Conservation (phyloP, 2,329 filamentous ascomycete genomes). For the Bisporella sp. region DNA sequence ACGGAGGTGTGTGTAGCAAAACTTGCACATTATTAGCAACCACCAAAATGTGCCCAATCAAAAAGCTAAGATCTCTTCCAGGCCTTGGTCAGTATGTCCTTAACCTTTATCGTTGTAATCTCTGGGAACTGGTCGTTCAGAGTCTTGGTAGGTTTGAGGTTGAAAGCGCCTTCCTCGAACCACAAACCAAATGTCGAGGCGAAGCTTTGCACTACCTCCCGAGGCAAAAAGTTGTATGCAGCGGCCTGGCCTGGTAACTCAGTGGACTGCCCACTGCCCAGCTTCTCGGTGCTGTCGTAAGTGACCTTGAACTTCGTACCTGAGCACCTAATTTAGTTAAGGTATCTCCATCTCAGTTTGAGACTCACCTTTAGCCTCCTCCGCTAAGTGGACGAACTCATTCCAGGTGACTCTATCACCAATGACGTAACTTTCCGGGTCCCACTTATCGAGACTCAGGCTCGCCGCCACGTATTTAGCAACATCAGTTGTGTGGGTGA, state of each 20-base stretch:
- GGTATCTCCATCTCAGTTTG: background rate
- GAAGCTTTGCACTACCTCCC: slow-evolving; percentile 18
- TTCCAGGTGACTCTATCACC: slow-evolving; percentile 1
- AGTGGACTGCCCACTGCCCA: slow-evolving; percentile 6
- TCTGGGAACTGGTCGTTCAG: slow-evolving; percentile 20
- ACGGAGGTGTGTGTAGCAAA: too few species aligned
- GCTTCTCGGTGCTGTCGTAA: slow-evolving; percentile 21
- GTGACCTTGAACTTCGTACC: slow-evolving; percentile 17
- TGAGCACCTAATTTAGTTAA: background rate
- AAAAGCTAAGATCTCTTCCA: background rate
- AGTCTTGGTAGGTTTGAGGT: slow-evolving; percentile 7
- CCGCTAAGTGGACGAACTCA: background rate
- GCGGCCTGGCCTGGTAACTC: slow-evolving; percentile 20
- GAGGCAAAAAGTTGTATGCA: slow-evolving; percentile 18
- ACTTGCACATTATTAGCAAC: too few species aligned
- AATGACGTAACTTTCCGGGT: background rate
- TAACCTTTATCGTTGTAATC: slow-evolving; percentile 15
- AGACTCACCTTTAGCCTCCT: background rate
- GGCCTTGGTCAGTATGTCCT: slow-evolving; percentile 1
- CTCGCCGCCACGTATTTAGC: background rate
- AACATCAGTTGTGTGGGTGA: background rate
- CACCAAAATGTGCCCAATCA: too few species aligned
- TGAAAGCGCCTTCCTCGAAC: slow-evolving; percentile 10
- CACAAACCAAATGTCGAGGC: slow-evolving; percentile 14
- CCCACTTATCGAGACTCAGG: background rate